Conservation (phyloP, 2,329 filamentous ascomycete genomes). For the Dendryphion nanum region DNA sequence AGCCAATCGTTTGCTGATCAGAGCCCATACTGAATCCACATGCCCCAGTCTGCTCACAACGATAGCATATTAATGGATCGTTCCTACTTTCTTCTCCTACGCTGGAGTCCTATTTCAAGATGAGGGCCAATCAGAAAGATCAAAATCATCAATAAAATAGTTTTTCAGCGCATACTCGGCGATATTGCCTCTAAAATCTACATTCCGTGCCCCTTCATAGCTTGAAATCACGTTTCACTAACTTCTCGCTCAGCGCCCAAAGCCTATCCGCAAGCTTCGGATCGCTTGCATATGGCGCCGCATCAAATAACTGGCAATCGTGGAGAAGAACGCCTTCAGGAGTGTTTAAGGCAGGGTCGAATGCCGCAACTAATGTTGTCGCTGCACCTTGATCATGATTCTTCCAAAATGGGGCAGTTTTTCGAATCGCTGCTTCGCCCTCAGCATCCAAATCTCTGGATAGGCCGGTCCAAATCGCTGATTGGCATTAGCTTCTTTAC, state of each 20-base stretch:
- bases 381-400: constrained; percentile 32
- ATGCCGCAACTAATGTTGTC: constrained; percentile 28
- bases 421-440: constrained; percentile 23
- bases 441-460: constrained; percentile 25
- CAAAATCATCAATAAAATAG: no score
- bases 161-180: neutral
- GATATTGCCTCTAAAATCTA: neutral
- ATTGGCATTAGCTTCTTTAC: no score
- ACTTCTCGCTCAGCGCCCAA: constrained; percentile 31
- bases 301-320: constrained; percentile 26
- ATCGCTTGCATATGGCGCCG: constrained; percentile 25
- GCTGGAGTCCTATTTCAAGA: no score
- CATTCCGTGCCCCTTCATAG: constrained; percentile 12
- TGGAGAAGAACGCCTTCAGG: constrained; percentile 22
- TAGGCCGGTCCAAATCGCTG: constrained; percentile 32
- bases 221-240: constrained; percentile 23
- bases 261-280: constrained; percentile 22
- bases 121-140: no score
- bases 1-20: no score
- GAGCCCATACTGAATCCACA: no score
- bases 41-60: no score
- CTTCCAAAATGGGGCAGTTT: constrained; percentile 30
- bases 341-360: constrained; percentile 28
- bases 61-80: no score
- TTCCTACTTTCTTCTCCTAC: no score